Evolutionary conservation across 129 eudicot species (phyloP).

Genomic region (Arctium lappa): DNA sequence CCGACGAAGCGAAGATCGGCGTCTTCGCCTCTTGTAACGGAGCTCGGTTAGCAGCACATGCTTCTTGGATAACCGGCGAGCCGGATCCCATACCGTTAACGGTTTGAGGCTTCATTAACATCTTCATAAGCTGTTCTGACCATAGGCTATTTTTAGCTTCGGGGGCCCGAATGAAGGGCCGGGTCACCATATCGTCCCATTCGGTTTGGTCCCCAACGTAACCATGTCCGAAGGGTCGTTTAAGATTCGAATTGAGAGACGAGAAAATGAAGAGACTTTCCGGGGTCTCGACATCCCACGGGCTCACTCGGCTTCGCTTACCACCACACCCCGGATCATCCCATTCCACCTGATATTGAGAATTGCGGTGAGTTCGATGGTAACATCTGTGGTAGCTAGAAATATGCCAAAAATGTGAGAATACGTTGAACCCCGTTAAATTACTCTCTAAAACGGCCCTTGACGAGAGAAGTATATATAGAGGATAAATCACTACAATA

Average conservation of each 20-base stretch:
- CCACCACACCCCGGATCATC: slow-evolving; percentile 78
- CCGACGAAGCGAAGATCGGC: neutral
- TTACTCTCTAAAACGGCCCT: no score
- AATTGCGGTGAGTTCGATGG: neutral
- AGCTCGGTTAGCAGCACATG: neutral
- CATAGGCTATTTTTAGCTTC: slow-evolving; percentile 37
- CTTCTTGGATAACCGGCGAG: slow-evolving; percentile 22
- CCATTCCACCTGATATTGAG: slow-evolving; percentile 65
- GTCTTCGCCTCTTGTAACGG: slow-evolving; percentile 16
- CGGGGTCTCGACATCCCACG: slow-evolving; percentile 88
- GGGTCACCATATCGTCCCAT: slow-evolving; percentile 48
- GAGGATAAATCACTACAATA: no score
- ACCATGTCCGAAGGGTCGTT: slow-evolving; percentile 57
- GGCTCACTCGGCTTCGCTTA: slow-evolving; percentile 64
- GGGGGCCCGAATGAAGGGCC: slow-evolving; percentile 50
- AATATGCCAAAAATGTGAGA: no score
- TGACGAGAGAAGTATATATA: no score
- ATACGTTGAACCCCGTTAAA: no score
- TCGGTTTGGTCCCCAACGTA: slow-evolving; percentile 46
- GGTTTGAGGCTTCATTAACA: slow-evolving; percentile 43
- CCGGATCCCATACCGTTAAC: slow-evolving; percentile 7
- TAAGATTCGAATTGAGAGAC: slow-evolving; percentile 67
- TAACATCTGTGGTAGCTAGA: neutral
- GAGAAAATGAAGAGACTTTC: slow-evolving; percentile 83
- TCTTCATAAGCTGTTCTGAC: slow-evolving; percentile 61